Evolutionary conservation across 176 grass and related monocot genomes (phyloP).

Genomic region (Rhynchospora tenuis): DNA sequence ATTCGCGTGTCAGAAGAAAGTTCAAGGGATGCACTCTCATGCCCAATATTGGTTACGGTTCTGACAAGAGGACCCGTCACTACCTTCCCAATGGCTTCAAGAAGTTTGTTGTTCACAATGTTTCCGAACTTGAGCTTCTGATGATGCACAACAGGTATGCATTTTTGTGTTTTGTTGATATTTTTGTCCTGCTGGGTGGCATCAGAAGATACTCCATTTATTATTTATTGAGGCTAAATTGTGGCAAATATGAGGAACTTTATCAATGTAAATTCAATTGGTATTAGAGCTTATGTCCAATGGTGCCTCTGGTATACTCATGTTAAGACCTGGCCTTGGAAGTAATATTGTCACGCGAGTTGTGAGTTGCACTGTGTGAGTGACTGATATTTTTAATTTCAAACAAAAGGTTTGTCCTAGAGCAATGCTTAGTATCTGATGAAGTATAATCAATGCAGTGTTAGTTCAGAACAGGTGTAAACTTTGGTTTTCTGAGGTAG

Average conservation of each 20-base stretch:
- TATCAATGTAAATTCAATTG: background rate
- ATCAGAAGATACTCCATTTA: background rate
- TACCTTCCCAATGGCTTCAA: conserved; percentile 70
- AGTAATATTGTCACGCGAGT: background rate
- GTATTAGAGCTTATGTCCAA: background rate
- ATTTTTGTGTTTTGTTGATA: background rate
- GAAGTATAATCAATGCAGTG: background rate
- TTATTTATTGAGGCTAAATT: background rate
- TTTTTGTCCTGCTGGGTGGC: background rate
- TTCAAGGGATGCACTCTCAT: conserved; percentile 68
- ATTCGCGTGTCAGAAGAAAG: conserved; percentile 71
- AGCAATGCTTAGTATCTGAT: background rate
- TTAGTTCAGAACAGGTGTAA: background rate
- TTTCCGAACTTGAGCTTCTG: conserved; percentile 61
- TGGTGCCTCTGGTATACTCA: background rate
- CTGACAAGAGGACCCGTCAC: conserved; percentile 70
- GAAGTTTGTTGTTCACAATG: conserved; percentile 77
- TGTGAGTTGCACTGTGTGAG: background rate
- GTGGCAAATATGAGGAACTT: background rate
- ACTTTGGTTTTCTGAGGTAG: background rate
- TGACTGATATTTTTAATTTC: background rate
- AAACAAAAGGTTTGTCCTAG: background rate
- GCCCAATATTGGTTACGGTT: conserved; percentile 71
- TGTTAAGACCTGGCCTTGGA: background rate
- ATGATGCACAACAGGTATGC: conserved; percentile 83